A percentile compares a stretch with the other conserved stretches of the same genome.
These are phyloP conservation scores for Sambucus nigra DNA, from an alignment of 129 eudicot species.

Conservation along the genomic window DNA sequence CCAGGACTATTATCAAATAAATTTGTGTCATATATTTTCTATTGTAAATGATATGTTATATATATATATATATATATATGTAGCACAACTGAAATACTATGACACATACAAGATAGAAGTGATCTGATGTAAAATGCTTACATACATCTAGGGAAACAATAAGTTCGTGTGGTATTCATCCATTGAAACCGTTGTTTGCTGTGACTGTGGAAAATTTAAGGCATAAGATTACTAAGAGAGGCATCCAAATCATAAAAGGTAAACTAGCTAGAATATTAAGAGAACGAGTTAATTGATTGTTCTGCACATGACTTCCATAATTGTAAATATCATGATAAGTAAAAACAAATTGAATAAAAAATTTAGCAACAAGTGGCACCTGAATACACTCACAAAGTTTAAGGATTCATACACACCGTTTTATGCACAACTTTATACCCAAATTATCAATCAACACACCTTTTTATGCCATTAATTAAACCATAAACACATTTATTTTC, in stretches of 20 bases:
- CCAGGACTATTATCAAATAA: slow-evolving; percentile 88
- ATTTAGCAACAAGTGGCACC: slow-evolving; percentile 6
- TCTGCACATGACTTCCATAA: slow-evolving; percentile 65
- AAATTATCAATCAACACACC: too few species aligned
- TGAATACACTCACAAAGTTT: slow-evolving; percentile 55
- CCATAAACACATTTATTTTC: too few species aligned
- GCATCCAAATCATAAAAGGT: too few species aligned
- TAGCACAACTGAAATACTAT: background rate
- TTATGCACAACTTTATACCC: too few species aligned
- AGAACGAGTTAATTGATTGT: slow-evolving; percentile 83
- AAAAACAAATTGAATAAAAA: slow-evolving; percentile 2
- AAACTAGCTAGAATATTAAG: slow-evolving; percentile 49
- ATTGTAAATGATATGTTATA: background rate
- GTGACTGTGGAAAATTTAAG: slow-evolving; percentile 39
- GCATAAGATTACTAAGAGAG: slow-evolving; percentile 7
- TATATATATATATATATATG: too few species aligned
- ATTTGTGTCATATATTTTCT: slow-evolving; percentile 73
- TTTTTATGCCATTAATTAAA: too few species aligned
- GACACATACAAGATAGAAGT: background rate
- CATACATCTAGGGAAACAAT: slow-evolving; percentile 62
- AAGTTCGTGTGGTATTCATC: slow-evolving; percentile 90
- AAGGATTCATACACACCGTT: too few species aligned
- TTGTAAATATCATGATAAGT: slow-evolving; percentile 10
- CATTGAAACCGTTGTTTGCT: slow-evolving; percentile 80
- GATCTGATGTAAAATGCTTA: slow-evolving; percentile 24